phyloP scores from a whole-genome alignment of 306 rosid species.

The Fragaria ananassa region DNA sequence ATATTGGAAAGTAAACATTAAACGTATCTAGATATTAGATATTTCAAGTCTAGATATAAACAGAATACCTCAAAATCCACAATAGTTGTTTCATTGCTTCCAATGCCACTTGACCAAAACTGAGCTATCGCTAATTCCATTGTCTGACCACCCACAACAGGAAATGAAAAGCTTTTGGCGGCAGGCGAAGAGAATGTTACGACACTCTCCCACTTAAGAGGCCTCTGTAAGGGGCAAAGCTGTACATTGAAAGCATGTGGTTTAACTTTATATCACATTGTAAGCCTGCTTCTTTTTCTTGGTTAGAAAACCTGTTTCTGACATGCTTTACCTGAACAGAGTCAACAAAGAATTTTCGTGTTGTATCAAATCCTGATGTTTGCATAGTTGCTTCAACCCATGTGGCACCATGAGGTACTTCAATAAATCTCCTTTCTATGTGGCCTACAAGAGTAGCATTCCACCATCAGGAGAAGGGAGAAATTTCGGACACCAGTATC shows the following conservation, averaged over 20 bases:
- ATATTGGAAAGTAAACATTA: conserved; percentile 9
- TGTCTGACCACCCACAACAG: conserved; percentile 85
- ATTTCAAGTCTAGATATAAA: conserved; percentile 16
- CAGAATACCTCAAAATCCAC: conserved; percentile 85
- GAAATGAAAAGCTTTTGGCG: conserved; percentile 72
- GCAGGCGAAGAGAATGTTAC: conserved; percentile 73
- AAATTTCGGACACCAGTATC: conserved; percentile 18
- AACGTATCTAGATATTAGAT: conserved; percentile 5
- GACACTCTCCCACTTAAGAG: conserved; percentile 75
- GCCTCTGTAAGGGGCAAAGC: conserved; percentile 82
- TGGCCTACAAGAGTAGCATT: conserved; percentile 56
- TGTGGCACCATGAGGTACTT: conserved; percentile 81
- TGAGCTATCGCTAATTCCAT: conserved; percentile 83
- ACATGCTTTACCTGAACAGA: conserved; percentile 71
- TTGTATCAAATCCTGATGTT: conserved; percentile 78
- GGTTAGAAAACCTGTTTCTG: no score
- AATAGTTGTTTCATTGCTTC: conserved; percentile 68
- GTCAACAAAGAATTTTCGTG: conserved; percentile 76
- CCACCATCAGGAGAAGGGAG: conserved; percentile 22
- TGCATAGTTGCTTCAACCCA: conserved; percentile 91
- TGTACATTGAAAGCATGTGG: conserved; percentile 36
- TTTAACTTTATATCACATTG: no score
- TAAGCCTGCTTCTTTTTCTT: no score
- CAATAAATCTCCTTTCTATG: conserved; percentile 84
- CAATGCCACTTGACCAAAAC: conserved; percentile 96